phyloP scores from a whole-genome alignment of 2,329 filamentous ascomycete species.

The Colletotrichum acutatum region DNA sequence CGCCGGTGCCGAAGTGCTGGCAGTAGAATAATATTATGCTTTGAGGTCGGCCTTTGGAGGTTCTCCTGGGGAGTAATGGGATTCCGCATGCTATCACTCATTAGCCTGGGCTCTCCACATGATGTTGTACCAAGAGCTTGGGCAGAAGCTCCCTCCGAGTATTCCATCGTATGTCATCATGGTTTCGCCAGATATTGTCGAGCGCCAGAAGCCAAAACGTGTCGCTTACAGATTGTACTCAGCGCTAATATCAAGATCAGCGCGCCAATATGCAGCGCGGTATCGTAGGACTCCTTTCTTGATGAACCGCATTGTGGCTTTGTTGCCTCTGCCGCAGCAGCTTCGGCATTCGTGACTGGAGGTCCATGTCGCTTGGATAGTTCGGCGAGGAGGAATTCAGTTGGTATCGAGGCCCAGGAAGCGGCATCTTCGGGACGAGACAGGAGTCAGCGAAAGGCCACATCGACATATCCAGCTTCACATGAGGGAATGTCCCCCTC shows the following conservation, averaged over 20 bases:
- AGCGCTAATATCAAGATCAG: conserved; percentile 72
- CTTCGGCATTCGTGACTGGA: conserved; percentile 21
- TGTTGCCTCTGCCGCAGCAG: conserved; percentile 45
- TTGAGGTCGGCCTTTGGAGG: conserved; percentile 67
- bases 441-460: conserved; percentile 6
- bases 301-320: conserved; percentile 65
- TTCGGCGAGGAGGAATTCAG: conserved; percentile 63
- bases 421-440: conserved; percentile 41
- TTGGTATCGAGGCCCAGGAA: conserved; percentile 62
- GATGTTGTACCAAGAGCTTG: neutral
- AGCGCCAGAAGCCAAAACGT: neutral
- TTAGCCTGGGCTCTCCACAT: neutral
- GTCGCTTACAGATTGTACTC: conserved; percentile 64
- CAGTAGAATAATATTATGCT: conserved; percentile 72
- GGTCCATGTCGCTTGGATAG: conserved; percentile 57
- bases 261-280: conserved; percentile 73
- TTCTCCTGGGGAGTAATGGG: conserved; percentile 71
- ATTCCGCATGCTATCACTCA: conserved; percentile 67
- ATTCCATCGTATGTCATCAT: conserved; percentile 7
- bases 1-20: conserved; percentile 83
- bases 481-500: neutral
- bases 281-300: conserved; percentile 70
- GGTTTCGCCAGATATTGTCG: neutral
- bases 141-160: neutral
- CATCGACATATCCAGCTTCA: neutral